Percentiles rank a stretch among this genome's conserved stretches.
Evolutionary conservation across 805 yeast genomes (phyloP).

Genomic region (Saccharomycopsis sp.): DNA sequence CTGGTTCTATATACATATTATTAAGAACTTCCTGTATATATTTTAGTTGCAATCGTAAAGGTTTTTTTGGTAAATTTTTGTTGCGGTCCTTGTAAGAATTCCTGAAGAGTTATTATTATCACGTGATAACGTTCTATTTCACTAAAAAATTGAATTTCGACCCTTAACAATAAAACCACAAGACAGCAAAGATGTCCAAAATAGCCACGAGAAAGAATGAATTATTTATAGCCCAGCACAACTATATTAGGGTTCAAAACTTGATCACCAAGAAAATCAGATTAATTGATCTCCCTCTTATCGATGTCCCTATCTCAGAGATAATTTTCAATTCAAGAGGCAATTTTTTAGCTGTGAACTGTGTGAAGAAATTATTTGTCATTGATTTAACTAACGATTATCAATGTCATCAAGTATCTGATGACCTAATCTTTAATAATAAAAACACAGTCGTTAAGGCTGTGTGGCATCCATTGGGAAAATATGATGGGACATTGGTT

Average conservation of each 20-base stretch:
- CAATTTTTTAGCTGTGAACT: conserved; percentile 36
- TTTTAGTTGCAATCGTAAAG: background rate
- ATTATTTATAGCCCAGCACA: too few species aligned
- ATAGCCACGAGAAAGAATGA: too few species aligned
- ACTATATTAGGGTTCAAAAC: too few species aligned
- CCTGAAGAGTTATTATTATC: too few species aligned
- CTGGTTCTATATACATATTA: background rate
- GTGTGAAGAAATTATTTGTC: conserved; percentile 28
- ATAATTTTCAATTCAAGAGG: conserved; percentile 36
- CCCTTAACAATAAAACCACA: too few species aligned
- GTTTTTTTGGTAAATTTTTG: too few species aligned
- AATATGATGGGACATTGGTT: conserved; percentile 37
- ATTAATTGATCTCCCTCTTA: background rate
- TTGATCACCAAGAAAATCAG: too few species aligned
- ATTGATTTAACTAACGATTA: conserved; percentile 23
- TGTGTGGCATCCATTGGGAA: conserved; percentile 39
- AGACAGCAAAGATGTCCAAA: too few species aligned
- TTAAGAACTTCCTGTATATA: background rate
- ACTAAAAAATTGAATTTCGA: too few species aligned
- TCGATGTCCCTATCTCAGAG: conserved; percentile 29
- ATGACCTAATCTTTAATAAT: conserved; percentile 20
- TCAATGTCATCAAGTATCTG: conserved; percentile 25
- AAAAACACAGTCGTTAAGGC: conserved; percentile 31
- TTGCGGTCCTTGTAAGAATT: too few species aligned
- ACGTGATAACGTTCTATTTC: too few species aligned